Evolutionary conservation across 108 stramenopile genomes (phyloP).

Genomic region (Bacterosira constricta): DNA sequence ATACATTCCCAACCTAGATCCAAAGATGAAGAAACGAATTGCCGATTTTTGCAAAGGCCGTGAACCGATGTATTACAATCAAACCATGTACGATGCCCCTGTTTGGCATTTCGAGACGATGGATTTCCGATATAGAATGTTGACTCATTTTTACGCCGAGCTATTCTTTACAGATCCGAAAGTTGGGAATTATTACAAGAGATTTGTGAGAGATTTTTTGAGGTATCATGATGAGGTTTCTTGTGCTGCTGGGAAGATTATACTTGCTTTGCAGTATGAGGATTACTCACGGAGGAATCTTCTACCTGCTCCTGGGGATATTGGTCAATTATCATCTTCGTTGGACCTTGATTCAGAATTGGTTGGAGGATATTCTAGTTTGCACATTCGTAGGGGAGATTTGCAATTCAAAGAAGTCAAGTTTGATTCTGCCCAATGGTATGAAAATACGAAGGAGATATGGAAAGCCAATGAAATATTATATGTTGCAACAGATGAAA

Average conservation of each 20-base stretch:
- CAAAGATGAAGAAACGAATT: conserved; percentile 47
- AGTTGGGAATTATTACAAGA: conserved; percentile 51
- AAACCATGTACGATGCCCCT: conserved; percentile 46
- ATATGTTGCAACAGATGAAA: conserved; percentile 90
- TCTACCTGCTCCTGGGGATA: conserved; percentile 4
- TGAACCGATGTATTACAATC: conserved; percentile 49
- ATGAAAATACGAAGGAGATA: conserved; percentile 49
- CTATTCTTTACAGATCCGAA: conserved; percentile 47
- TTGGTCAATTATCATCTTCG: not conserved
- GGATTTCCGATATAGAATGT: conserved; percentile 44
- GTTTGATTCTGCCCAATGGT: conserved; percentile 42
- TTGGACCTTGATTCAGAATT: conserved; percentile 36
- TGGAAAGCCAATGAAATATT: conserved; percentile 60
- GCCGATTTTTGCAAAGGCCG: conserved; percentile 58
- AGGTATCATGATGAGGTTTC: conserved; percentile 85
- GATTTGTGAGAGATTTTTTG: conserved; percentile 85
- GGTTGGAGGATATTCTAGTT: conserved; percentile 53
- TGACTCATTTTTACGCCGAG: conserved; percentile 77
- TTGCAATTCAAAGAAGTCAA: conserved; percentile 49
- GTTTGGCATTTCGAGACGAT: conserved; percentile 56
- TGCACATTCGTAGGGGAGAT: conserved; percentile 62
- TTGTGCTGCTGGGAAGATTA: conserved; percentile 89
- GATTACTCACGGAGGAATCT: conserved; percentile 43
- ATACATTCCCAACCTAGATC: conserved; percentile 20
- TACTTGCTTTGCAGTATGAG: conserved; percentile 76